phyloP scores from a whole-genome alignment of 2,329 filamentous ascomycete species.

The Metarhizium brunneum region DNA sequence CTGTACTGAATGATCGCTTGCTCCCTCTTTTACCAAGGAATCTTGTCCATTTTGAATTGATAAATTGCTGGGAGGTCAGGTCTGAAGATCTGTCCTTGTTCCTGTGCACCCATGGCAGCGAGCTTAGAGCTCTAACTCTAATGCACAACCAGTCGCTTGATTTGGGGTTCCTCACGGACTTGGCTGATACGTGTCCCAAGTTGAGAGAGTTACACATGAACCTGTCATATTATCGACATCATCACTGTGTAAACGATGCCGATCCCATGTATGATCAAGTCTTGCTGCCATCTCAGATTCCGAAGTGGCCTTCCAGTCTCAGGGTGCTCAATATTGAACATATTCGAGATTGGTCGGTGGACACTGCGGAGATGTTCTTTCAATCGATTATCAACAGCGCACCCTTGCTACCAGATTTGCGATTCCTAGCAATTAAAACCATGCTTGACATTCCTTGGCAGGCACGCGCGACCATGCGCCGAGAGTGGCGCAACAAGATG shows the following conservation, averaged over 20 bases:
- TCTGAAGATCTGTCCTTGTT: conserved; percentile 58
- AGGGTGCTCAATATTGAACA: conserved; percentile 66
- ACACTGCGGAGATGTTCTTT: conserved; percentile 68
- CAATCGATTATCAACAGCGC: conserved; percentile 68
- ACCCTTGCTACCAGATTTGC: conserved; percentile 53
- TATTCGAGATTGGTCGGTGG: conserved; percentile 63
- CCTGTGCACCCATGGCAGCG: conserved; percentile 55
- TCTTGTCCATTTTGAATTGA: conserved; percentile 60
- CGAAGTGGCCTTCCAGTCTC: conserved; percentile 69
- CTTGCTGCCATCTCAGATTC: conserved; percentile 54
- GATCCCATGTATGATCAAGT: conserved; percentile 66
- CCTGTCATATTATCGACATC: conserved; percentile 65
- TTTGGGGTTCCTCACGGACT: conserved; percentile 59
- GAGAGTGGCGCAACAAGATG: conserved; percentile 66
- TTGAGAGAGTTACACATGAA: conserved; percentile 68
- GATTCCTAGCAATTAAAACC: conserved; percentile 62
- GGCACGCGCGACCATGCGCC: conserved; percentile 68
- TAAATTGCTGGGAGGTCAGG: conserved; percentile 69
- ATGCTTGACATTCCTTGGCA: conserved; percentile 78
- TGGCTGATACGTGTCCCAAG: conserved; percentile 60
- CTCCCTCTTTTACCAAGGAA: conserved; percentile 58
- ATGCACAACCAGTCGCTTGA: conserved; percentile 73
- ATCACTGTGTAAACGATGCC: conserved; percentile 58
- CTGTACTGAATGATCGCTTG: conserved; percentile 57
- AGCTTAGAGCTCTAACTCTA: conserved; percentile 59